Base-by-base conservation (phyloP, 108 stramenopile genomes). In the Fragilaria radians region DNA sequence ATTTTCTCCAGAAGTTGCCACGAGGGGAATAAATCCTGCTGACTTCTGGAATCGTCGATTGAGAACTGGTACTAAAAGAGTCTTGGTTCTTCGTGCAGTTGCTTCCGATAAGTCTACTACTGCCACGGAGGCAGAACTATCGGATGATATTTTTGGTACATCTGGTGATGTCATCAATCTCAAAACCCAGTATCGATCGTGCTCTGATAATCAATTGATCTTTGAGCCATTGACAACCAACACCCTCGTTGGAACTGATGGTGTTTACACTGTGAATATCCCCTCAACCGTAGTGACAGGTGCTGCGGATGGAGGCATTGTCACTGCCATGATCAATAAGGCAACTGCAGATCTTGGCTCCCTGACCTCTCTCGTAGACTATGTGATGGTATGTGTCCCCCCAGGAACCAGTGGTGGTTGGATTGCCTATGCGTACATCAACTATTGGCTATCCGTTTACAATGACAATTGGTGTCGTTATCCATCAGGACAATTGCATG, bases 401-500 rank as follows among this genome's bases (percentile, higher is more conserved):
- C 57, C 57, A 17, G 76, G 76, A 1, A 71, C 59, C 18, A 49
- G 5, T 11, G 57, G 57, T 0, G 25, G 51, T 26, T 67, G 60
- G 61, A 67, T 81, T 28, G 79, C 73, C 4, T 80, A 73, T 54
- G 85, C 77, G 1, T 67, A 72, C 53, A 66, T 79, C 50, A 72
- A 79, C 56, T 45, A 31, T n/a, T 77, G 62, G 62, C 36, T 69
- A 18, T 70, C 72, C 5, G 80, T 83, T 21, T 88, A 75, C 68
- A 82, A 71, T 53, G 46, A 84, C 48, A 3, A 75, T 0, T 80
- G 77, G 78, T 88, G 86, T 53, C 62, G 48, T 25, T 74, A 65
- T 34, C 32, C 73, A 1, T 68, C 68, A 1, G 52, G 56, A 36
- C 74, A 76, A 45, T 67, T 88, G 65, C 87, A 88, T 54, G 87